Percentiles rank a stretch among this genome's conserved stretches.
Evolutionary conservation across 768 basidiomycete genomes (phyloP).

Genomic region (Kwoniella sp.): DNA sequence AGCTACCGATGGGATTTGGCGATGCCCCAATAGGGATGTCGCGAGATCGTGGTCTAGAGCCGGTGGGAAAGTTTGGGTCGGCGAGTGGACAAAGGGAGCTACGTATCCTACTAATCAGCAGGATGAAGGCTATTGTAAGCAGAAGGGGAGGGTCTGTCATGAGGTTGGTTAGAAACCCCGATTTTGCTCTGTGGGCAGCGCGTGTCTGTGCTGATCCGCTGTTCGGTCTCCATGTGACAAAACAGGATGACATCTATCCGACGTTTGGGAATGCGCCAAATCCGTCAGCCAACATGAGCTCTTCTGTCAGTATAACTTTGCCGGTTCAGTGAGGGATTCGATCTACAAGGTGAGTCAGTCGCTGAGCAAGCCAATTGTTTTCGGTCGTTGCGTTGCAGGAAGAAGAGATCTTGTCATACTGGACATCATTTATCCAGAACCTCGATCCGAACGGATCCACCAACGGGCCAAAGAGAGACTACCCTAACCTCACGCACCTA

Average conservation of each 20-base stretch:
- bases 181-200: background rate
- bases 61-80: conserved; percentile 49
- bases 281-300: background rate
- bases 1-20: conserved; percentile 43
- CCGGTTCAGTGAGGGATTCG: no score
- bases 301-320: conserved; percentile 21
- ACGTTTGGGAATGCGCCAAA: conserved; percentile 32
- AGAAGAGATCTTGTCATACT: conserved; percentile 21
- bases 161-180: conserved; percentile 23
- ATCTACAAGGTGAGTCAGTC: no score
- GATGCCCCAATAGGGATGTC: conserved; percentile 38
- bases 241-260: conserved; percentile 45
- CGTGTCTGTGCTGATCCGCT: background rate
- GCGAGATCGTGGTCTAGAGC: conserved; percentile 31
- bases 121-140: conserved; percentile 29
- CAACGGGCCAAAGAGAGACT: background rate
- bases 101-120: conserved; percentile 37
- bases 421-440: conserved; percentile 41
- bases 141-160: conserved; percentile 46
- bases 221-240: background rate
- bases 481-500: background rate
- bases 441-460: conserved; percentile 33
- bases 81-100: conserved; percentile 43
- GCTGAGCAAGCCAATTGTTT: no score
- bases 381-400: conserved; percentile 32